These are phyloP conservation scores for Zygosaccharomyces sapae DNA, from an alignment of 1,139 yeast species.

Conservation along the genomic window DNA sequence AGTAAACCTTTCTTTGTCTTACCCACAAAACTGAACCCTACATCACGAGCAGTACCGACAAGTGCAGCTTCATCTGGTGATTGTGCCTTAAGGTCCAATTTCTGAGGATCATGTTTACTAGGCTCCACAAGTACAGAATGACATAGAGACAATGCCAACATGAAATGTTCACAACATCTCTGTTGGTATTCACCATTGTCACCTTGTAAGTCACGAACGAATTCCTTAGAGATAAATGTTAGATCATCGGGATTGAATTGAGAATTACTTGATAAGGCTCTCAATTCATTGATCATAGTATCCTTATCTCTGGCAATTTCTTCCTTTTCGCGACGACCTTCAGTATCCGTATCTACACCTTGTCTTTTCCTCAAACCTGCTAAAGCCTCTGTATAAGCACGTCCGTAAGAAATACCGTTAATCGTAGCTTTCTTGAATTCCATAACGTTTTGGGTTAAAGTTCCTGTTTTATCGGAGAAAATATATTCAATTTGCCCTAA, in stretches of 20 bases:
- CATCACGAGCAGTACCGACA: slow-evolving; percentile 87
- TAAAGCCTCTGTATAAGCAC: slow-evolving; percentile 93
- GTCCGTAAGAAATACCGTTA: slow-evolving; percentile 78
- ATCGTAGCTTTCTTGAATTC: slow-evolving; percentile 92
- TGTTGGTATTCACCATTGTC: slow-evolving; percentile 54
- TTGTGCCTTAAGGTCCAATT: slow-evolving; percentile 76
- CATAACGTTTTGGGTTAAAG: slow-evolving; percentile 94
- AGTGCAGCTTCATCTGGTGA: slow-evolving; percentile 97
- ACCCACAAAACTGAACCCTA: slow-evolving; percentile 77
- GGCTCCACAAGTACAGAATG: slow-evolving; percentile 87
- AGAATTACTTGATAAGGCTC: slow-evolving; percentile 43
- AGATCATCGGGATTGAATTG: slow-evolving; percentile 60
- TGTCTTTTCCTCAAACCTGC: slow-evolving; percentile 88
- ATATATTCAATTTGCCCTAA: slow-evolving; percentile 94
- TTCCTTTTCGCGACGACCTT: slow-evolving; percentile 56
- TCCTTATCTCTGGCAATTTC: slow-evolving; percentile 61
- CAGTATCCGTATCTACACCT: slow-evolving; percentile 74
- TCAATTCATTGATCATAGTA: slow-evolving; percentile 58
- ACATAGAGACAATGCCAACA: slow-evolving; percentile 85
- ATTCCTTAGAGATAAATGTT: slow-evolving; percentile 75
- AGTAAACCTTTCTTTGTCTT: slow-evolving; percentile 69
- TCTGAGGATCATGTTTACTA: slow-evolving; percentile 52
- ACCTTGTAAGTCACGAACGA: slow-evolving; percentile 51
- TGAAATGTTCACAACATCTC: slow-evolving; percentile 65
- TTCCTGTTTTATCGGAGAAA: slow-evolving; percentile 95